Evolutionary conservation across 2,329 filamentous ascomycete species (phyloP), one percentile per base, ranked within the genome.

Genomic region (Huntiella abstrusa): DNA sequence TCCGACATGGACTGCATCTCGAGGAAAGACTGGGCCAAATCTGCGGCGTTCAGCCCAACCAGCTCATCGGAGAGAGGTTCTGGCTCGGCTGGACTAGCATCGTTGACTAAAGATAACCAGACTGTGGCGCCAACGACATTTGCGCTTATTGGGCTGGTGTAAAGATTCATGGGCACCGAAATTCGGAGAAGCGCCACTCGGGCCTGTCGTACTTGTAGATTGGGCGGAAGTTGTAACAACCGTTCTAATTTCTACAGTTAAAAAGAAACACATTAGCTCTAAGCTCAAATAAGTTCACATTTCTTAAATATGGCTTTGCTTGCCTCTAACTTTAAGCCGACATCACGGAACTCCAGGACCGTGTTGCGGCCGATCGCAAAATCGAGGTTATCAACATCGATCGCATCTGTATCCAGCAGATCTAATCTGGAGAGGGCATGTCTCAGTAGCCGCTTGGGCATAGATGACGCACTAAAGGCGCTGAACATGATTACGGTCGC

Each of bases 391-490:
- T 91, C 85, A 51, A 91, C 71, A 56, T 95, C 83, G 53, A 95
- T 67, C 10, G 82, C 79, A 57, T 92, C 81, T 48, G 84, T 82
- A 57, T 96, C 91, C 50, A 98, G 74, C 47, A 95, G 70, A 54
- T 93, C 86, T 49, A 94, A 70, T 49, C 80, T 77, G 17, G 81
- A 80, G 37, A 98, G 68, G 43, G 80, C 84, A 66, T 91, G 94
- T 54, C 84, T 80, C 53, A 96, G 72, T 55, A 96, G 71, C 60
- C 81, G 78, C 71, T 91, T 93, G 64, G 87, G 83, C 68, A 93
- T 84, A 54, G 75, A 83, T 52, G 85, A 75, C 59, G 63, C 68
- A 55, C 67, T 64, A 56, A 77, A 75, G 49, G 68, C 70, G 61
- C 69, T 78, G 56, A 91, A 73, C 59, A 83, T 77, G 15, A 22